Percentiles rank a stretch among this genome's conserved stretches.
These are phyloP conservation scores for Chaetomium fimeti DNA, from an alignment of 495 filamentous ascomycete genomes.

Conservation along the genomic window DNA sequence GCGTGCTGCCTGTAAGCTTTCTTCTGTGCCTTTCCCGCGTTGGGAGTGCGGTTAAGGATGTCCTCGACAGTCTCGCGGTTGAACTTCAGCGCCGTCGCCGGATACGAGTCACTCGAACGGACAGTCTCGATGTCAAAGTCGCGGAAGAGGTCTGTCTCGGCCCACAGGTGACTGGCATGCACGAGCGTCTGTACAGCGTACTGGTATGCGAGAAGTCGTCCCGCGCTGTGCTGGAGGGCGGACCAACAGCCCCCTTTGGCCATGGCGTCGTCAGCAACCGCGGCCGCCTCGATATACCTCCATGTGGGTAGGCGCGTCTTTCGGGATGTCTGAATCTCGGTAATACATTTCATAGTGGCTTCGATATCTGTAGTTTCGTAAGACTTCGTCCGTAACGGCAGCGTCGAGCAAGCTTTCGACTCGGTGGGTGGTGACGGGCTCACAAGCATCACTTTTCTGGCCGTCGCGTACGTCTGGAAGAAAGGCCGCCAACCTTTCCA, in stretches of 20 bases:
- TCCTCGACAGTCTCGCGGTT: constrained; percentile 11
- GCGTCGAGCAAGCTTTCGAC: neutral
- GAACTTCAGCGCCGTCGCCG: neutral
- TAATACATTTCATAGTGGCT: constrained; percentile 9
- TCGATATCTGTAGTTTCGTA: constrained; percentile 6
- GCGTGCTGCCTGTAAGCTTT: constrained; percentile 5
- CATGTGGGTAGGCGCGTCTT: neutral
- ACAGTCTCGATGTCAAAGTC: constrained; percentile 9
- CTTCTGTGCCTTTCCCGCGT: neutral
- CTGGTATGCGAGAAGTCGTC: constrained; percentile 18
- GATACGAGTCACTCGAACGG: constrained; percentile 5
- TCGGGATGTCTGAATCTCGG: constrained; percentile 7
- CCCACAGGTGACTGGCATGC: constrained; percentile 17
- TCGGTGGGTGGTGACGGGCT: neutral
- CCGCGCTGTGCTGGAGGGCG: constrained; percentile 11
- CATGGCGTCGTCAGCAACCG: constrained; percentile 15
- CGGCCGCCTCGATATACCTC: constrained; percentile 15
- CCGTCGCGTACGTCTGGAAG: constrained; percentile 1
- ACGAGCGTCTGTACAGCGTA: constrained; percentile 13
- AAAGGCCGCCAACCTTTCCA: neutral
- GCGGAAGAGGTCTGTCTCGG: constrained; percentile 19
- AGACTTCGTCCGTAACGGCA: neutral
- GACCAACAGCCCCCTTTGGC: constrained; percentile 21
- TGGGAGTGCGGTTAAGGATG: constrained; percentile 16
- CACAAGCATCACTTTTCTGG: neutral